A percentile compares a stretch with the other conserved stretches of the same genome.
Conservation (phyloP, 164 flowering plant species). For the Piper betle region DNA sequence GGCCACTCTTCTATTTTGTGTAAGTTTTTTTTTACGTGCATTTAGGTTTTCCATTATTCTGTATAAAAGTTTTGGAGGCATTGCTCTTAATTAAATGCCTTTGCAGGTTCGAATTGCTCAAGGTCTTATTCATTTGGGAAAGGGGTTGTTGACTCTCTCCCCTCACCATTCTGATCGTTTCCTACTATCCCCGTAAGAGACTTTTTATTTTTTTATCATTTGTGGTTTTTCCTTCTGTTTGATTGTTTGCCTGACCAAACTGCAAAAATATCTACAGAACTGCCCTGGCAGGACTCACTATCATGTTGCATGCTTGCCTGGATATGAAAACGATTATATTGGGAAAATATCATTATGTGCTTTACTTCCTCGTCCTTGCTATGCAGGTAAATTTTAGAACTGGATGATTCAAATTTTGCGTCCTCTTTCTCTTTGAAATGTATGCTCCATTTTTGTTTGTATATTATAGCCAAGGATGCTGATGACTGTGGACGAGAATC, state of each 20-base stretch:
- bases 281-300: slow-evolving; percentile 78
- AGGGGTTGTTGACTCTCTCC: slow-evolving; percentile 86
- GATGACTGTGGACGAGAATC: slow-evolving; percentile 80
- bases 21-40: slow-evolving; percentile 16
- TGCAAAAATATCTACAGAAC: slow-evolving; percentile 29
- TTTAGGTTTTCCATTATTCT: neutral
- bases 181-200: slow-evolving; percentile 73
- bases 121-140: slow-evolving; percentile 92
- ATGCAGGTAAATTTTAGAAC: slow-evolving; percentile 53
- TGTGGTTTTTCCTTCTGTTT: neutral
- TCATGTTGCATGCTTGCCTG: slow-evolving; percentile 73
- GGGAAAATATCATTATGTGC: slow-evolving; percentile 88
- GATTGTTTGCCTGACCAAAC: neutral
- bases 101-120: slow-evolving; percentile 96
- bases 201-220: neutral
- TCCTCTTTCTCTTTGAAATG: neutral
- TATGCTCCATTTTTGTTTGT: neutral
- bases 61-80: neutral
- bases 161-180: slow-evolving; percentile 94
- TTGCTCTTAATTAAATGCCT: slow-evolving; percentile 2
- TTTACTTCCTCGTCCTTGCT: slow-evolving; percentile 80
- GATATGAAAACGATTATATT: slow-evolving; percentile 81
- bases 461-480: slow-evolving; percentile 80
- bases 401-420: neutral
- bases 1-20: slow-evolving; percentile 87